Base-by-base conservation (phyloP, 352 stramenopile species). In the Phytopythium helicoides region DNA sequence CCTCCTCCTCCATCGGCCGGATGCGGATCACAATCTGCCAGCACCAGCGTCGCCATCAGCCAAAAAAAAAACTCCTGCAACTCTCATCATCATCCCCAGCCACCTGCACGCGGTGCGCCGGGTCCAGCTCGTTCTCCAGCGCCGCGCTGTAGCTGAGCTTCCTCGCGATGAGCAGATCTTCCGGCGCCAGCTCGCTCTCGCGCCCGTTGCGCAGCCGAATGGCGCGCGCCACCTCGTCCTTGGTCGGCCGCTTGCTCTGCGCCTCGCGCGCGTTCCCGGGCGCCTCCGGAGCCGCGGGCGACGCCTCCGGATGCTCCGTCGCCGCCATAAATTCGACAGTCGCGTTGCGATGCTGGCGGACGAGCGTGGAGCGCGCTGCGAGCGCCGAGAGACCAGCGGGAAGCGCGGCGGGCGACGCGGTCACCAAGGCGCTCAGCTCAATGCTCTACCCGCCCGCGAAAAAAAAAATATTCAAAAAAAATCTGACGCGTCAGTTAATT, bases 101-200 rank as follows among this genome's bases (percentile, higher is more conserved):
- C 21, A 68, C 63, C 54, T 71, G 63, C 18, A 65, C 47, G 60
- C 63, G 56, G 38, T 58, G 52, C 6, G n/a, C 22, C 33, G 59
- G 31, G 18, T 67, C 47, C 1, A 53, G 45, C 14, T 68, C 62
- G 21, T 61, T 45, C 15, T 67, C 63, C 18, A 83, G 66, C 62
- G 67, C 71, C 3, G 68, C 59, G 47, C 71, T 86, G 51, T 89
- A 92, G 60, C 76, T 90, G 26, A 92, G 64, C 45, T 86, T 86
- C 46, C 82, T 72, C 22, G 62, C 64, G 14, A 77, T 73, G 10
- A 6, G 45, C 0, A 47, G 28, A 21, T 65, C 59, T 16, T 54
- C 56, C 28, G 44, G 21, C 8, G 34, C 61, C 12, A 67, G 47
- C 6, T 61, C 48, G 10, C 54, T 63, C 22, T 15, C 18, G 54